These are phyloP conservation scores for Tetrahymena elliotti DNA, from an alignment of 73 alveolate genomes.

Conservation along the genomic window DNA sequence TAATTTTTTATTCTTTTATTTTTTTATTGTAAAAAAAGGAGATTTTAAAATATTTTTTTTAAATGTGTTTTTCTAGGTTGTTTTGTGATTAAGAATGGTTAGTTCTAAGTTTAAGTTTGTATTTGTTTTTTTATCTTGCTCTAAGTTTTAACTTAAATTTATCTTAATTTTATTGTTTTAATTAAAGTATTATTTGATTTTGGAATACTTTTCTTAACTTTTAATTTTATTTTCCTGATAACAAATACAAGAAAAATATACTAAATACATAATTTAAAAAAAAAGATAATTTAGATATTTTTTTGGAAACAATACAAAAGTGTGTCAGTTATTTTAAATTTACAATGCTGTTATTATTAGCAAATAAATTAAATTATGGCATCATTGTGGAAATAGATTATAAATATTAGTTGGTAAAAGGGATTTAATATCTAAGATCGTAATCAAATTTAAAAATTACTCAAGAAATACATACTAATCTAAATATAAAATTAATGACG, in stretches of 20 bases:
- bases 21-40: too few species aligned
- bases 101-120: background rate
- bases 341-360: background rate
- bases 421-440: background rate
- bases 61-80: too few species aligned
- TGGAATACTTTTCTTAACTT: background rate
- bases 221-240: too few species aligned
- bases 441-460: too few species aligned
- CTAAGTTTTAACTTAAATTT: background rate
- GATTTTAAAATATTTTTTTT: too few species aligned
- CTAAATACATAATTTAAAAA: background rate
- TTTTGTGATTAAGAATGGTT: too few species aligned
- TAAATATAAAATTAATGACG: background rate
- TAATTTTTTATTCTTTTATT: too few species aligned
- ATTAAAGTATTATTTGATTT: background rate
- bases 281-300: background rate
- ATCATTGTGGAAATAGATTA: background rate
- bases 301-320: background rate
- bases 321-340: background rate
- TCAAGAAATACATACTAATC: background rate
- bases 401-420: background rate
- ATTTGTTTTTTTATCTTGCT: too few species aligned
- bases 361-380: background rate
- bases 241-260: too few species aligned
- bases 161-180: too few species aligned